Evolutionary conservation across 1,139 yeast genomes (phyloP), one percentile per base, ranked within the genome.

Genomic region (Lodderomyces elongisporus): DNA sequence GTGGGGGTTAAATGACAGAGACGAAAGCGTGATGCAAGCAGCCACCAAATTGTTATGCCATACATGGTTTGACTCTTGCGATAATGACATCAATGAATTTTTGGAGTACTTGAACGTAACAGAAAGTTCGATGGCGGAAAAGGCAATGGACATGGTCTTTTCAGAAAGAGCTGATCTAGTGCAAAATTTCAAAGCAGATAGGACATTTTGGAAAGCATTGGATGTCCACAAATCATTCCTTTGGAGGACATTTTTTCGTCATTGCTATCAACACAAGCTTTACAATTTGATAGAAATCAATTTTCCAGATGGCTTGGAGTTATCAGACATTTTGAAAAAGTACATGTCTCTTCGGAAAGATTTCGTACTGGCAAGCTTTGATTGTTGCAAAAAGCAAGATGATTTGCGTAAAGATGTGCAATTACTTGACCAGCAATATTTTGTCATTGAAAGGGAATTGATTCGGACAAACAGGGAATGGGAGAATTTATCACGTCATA

Each of bases 1-100:
- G 32, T 85, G 95, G 88, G 98, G 98, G 2, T 64, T 91, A 32
- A 77, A 77, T 43, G 98, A 91, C 56, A 76, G 97, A 44, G 96
- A 89, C 42, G 75, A 70, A 5, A 49, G 67, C 4, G 97, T 91
- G 1, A 67, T 77, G 42, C 62, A 62, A 18, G 93, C 96, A 0
- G 88, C 96, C 2, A 60, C 70, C 1, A 75, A 75, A 42, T 72
- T 88, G 78, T 69, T 91, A 35, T 70, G 84, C 5, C 62, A 65
- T 18, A 70, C 72, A 31, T 91, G 97, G 97, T 69, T 85, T 35
- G 74, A 74, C 16, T 62, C 74, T 3, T 74, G 80, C 9, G 70
- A 82, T 44, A 81, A 81, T 39, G 91, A 88, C 53, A 60, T 91
- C 17, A 61, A 80, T 30, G 87, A 78, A 38, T 67, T 89, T 28